phyloP scores from a whole-genome alignment of 2,329 filamentous ascomycete species.

The Mollisiaceae sp. region DNA sequence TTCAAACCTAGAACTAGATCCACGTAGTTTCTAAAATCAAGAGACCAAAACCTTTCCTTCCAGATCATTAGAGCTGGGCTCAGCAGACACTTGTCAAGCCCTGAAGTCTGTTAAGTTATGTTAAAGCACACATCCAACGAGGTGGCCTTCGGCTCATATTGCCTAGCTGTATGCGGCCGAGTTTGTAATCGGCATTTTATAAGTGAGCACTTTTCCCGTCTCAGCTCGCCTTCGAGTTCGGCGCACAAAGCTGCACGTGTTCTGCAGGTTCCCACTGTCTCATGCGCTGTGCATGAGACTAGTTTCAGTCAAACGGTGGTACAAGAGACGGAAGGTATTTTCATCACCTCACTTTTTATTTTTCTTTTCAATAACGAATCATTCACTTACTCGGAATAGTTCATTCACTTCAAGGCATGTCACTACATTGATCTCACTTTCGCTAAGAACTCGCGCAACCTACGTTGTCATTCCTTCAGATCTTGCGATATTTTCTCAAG shows the following conservation, averaged over 20 bases:
- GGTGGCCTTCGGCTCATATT: neutral
- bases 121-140: no score
- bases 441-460: neutral
- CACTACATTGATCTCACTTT: conserved; percentile 7
- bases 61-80: no score
- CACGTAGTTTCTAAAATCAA: no score
- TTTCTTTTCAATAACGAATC: neutral
- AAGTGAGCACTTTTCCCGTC: neutral
- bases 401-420: neutral
- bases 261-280: conserved; percentile 8
- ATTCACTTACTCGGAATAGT: neutral
- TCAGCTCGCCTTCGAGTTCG: neutral
- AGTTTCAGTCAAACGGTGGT: conserved; percentile 3
- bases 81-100: no score
- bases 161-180: neutral
- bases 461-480: neutral
- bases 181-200: neutral
- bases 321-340: neutral
- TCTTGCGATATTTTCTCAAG: neutral
- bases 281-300: conserved; percentile 5
- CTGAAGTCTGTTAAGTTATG: no score
- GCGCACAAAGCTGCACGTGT: neutral
- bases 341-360: neutral
- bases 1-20: no score
- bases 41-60: no score